Conservation (phyloP, 371 early-diverging fungal species). For the Syncephalastrum monosporum region DNA sequence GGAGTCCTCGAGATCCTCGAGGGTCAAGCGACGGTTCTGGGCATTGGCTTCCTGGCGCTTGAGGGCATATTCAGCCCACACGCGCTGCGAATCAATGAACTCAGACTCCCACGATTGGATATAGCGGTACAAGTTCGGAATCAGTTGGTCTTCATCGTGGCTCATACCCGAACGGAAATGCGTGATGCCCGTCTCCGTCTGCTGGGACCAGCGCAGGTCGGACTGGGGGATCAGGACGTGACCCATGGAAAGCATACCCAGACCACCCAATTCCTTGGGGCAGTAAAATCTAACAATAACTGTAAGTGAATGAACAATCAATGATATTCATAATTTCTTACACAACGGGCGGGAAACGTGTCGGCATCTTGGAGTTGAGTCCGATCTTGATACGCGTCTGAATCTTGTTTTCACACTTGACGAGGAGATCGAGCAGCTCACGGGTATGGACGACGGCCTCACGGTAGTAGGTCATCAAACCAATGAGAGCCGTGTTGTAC, state of each 20-base stretch:
- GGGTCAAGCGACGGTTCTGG: constrained; percentile 91
- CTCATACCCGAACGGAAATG: constrained; percentile 99
- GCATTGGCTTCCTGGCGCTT: constrained; percentile 96
- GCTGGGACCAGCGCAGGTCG: constrained; percentile 95
- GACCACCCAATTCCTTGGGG: constrained; percentile 97
- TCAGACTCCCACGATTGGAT: constrained; percentile 98
- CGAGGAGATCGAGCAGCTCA: constrained; percentile 93
- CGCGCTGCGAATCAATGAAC: constrained; percentile 97
- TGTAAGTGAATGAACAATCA: no score
- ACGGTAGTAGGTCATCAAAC: constrained; percentile 96
- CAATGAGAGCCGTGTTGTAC: constrained; percentile 94
- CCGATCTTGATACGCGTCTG: constrained; percentile 99
- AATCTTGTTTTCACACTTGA: constrained; percentile 97
- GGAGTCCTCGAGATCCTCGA: constrained; percentile 96
- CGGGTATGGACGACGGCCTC: constrained; percentile 98
- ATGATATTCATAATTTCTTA: no score
- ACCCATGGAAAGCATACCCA: constrained; percentile 99
- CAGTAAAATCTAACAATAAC: no score
- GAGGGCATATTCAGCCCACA: constrained; percentile 98
- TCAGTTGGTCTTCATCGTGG: constrained; percentile 95
- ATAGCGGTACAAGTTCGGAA: constrained; percentile 97
- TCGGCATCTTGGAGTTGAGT: constrained; percentile 99
- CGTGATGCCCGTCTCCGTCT: constrained; percentile 96
- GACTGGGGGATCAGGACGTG: constrained; percentile 97
- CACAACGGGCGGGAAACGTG: constrained; percentile 97